phyloP scores from a whole-genome alignment of 306 rosid species.

The Pyrus pyrifolia region DNA sequence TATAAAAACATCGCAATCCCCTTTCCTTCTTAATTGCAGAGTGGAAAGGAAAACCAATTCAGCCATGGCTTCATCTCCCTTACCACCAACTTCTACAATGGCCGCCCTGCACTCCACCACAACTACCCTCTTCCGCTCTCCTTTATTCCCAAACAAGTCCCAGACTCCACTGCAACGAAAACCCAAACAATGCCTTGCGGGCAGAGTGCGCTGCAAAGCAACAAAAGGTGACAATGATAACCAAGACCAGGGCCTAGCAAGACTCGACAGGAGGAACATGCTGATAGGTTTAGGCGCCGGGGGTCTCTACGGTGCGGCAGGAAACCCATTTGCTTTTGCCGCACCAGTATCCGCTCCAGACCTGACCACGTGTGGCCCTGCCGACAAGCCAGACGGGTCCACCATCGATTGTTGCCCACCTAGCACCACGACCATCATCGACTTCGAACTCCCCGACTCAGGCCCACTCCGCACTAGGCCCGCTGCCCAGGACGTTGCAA shows the following conservation, averaged over 20 bases:
- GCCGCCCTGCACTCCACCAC: neutral
- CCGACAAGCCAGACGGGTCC: constrained; percentile 34
- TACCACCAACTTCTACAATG: neutral
- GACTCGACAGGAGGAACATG: constrained; percentile 11
- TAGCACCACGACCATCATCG: constrained; percentile 24
- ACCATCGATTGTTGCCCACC: constrained; percentile 65
- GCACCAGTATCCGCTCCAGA: constrained; percentile 51
- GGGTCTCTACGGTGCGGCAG: constrained; percentile 42
- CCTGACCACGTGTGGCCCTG: constrained; percentile 32
- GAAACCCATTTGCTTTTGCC: constrained; percentile 37
- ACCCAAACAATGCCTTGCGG: neutral
- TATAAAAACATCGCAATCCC: too few species aligned
- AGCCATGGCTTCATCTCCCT: neutral
- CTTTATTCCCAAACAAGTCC: neutral
- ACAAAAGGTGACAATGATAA: neutral
- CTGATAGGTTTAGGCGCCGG: constrained; percentile 48
- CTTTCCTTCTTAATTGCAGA: neutral
- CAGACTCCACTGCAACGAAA: neutral
- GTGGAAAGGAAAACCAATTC: neutral
- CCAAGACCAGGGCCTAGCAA: neutral
- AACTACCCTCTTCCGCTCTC: neutral
- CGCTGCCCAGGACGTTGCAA: constrained; percentile 41
- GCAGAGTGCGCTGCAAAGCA: neutral
- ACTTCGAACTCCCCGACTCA: constrained; percentile 26
- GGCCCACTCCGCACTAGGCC: constrained; percentile 32